phyloP scores from a whole-genome alignment of 495 filamentous ascomycete species.

The Annulohypoxylon stygium region DNA sequence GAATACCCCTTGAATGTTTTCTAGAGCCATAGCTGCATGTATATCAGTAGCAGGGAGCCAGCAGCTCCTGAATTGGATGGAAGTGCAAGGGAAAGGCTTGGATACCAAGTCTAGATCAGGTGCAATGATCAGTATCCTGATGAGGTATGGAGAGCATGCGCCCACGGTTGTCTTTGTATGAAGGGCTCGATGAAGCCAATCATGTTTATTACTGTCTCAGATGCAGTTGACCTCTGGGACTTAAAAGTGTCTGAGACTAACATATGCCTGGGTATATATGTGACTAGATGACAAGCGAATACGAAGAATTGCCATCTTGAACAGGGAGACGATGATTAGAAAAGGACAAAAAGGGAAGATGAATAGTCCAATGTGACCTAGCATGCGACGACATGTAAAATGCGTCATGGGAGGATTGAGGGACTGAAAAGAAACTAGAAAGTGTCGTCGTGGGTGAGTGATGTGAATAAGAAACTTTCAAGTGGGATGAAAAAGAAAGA shows the following conservation, averaged over 20 bases:
- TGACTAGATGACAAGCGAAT: constrained; percentile 16
- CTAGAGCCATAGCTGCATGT: constrained; percentile 32
- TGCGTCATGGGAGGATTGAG: not conserved
- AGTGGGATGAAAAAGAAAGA: not conserved
- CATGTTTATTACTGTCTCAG: constrained; percentile 28
- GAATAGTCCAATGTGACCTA: not conserved
- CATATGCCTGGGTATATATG: not conserved
- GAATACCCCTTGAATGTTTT: constrained; percentile 46
- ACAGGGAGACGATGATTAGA: constrained; percentile 8
- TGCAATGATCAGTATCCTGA: constrained; percentile 15
- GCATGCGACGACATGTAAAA: not conserved
- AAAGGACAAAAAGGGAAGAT: not conserved
- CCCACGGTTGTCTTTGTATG: constrained; percentile 35
- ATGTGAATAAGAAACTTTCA: not conserved
- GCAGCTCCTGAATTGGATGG: constrained; percentile 1
- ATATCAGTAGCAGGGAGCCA: constrained; percentile 33
- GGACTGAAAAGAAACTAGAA: not conserved
- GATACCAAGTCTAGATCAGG: constrained; percentile 30
- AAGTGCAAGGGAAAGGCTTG: constrained; percentile 5
- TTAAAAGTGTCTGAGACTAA: constrained; percentile 23
- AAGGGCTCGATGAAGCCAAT: constrained; percentile 16
- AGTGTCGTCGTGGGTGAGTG: not conserved
- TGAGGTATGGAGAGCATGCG: constrained; percentile 24
- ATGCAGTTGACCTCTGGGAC: constrained; percentile 11
- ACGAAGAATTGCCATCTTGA: constrained; percentile 22